These are phyloP conservation scores for Graphiopsis chlorocephala DNA, from an alignment of 2,329 filamentous ascomycete genomes.

Conservation along the genomic window DNA sequence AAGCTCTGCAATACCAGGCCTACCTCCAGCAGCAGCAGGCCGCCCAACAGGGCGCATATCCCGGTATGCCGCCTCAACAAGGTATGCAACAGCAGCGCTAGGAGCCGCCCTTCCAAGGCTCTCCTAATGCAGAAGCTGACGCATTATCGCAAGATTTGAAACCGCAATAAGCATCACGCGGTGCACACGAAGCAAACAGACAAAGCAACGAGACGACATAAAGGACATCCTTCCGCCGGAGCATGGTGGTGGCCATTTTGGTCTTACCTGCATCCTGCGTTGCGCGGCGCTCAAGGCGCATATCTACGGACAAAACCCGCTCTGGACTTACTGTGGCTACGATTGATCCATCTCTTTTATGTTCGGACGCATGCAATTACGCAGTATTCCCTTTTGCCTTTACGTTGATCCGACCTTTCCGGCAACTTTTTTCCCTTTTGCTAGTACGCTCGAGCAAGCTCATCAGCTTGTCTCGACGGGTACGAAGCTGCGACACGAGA, in stretches of 20 bases:
- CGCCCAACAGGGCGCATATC: constrained; percentile 36
- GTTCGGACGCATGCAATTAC: constrained; percentile 9
- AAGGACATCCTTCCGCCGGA: constrained; percentile 10
- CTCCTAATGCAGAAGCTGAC: constrained; percentile 17
- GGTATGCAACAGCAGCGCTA: constrained; percentile 34
- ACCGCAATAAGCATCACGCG: constrained; percentile 14
- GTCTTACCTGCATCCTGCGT: constrained; percentile 1
- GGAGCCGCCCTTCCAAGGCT: constrained; percentile 19
- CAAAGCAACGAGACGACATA: constrained; percentile 11
- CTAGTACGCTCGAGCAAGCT: not conserved
- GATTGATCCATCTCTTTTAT: constrained; percentile 1
- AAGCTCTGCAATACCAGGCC: constrained; percentile 39
- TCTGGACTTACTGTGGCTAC: constrained; percentile 14
- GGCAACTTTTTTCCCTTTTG: constrained; percentile 1
- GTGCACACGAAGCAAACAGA: constrained; percentile 3
- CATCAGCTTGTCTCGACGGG: not conserved
- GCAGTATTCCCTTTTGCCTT: constrained; percentile 12
- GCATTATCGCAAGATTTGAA: constrained; percentile 16
- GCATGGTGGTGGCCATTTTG: not conserved
- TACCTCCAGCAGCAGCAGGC: constrained; percentile 39
- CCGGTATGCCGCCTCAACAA: constrained; percentile 35
- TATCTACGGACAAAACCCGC: constrained; percentile 2
- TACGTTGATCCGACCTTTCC: not conserved
- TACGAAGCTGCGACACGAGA: constrained; percentile 10
- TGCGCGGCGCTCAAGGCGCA: constrained; percentile 15